A percentile compares a stretch with the other conserved stretches of the same genome.
phyloP scores from a whole-genome alignment of 2,329 filamentous ascomycete species.

The Hypoxylon sp. region DNA sequence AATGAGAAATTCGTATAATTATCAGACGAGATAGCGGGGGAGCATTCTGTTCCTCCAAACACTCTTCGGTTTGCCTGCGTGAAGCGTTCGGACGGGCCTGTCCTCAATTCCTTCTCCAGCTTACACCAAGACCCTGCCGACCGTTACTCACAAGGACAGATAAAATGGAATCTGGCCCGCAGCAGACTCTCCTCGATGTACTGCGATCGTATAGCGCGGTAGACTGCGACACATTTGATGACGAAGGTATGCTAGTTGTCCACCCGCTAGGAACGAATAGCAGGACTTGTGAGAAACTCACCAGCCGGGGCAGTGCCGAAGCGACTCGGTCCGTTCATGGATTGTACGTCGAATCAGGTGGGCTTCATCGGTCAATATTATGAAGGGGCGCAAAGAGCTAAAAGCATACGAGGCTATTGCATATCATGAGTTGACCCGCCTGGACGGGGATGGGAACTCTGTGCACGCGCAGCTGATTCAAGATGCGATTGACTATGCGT shows the following conservation, averaged over 20 bases:
- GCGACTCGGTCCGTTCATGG: conserved; percentile 63
- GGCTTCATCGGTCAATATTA: conserved; percentile 8
- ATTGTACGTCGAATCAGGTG: conserved; percentile 70
- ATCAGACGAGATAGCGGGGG: conserved; percentile 15
- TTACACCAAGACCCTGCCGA: neutral
- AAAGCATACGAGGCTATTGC: conserved; percentile 62
- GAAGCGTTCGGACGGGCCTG: neutral
- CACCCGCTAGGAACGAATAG: neutral
- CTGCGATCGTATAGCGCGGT: conserved; percentile 62
- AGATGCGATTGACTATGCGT: conserved; percentile 56
- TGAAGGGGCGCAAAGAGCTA: conserved; percentile 20
- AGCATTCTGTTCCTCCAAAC: conserved; percentile 10
- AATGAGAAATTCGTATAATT: conserved; percentile 10
- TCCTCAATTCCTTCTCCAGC: neutral
- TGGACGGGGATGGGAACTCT: conserved; percentile 53
- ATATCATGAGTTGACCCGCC: conserved; percentile 61
- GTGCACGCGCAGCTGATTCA: conserved; percentile 58
- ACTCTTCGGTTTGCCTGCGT: neutral
- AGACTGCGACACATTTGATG: conserved; percentile 68
- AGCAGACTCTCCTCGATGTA: conserved; percentile 58
- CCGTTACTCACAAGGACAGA: neutral
- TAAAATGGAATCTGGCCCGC: conserved; percentile 35
- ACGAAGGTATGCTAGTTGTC: conserved; percentile 57
- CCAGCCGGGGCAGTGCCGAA: conserved; percentile 58
- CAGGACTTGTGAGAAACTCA: conserved; percentile 16